Conservation (phyloP, 169 alveolate genomes). For the Eimeria necatrix region DNA sequence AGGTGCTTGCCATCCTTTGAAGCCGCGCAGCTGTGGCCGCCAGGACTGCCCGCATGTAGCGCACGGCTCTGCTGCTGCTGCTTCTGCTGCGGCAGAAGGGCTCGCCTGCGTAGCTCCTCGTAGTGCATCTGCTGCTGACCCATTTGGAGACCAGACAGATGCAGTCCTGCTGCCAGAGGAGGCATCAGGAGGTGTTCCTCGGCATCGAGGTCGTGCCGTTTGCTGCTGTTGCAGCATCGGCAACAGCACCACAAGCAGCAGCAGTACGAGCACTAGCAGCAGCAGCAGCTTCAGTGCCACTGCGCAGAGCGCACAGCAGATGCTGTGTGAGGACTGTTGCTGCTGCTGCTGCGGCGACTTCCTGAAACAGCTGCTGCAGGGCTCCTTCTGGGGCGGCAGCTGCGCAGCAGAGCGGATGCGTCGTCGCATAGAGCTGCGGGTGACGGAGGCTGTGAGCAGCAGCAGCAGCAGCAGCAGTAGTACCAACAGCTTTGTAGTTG, state of each 20-base stretch:
- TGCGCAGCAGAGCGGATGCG: neutral
- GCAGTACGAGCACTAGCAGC: neutral
- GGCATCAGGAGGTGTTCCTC: neutral
- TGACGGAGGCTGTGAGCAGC: neutral
- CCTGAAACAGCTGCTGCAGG: neutral
- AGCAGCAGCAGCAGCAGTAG: neutral
- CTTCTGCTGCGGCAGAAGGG: neutral
- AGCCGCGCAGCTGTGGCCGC: neutral
- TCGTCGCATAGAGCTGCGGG: neutral
- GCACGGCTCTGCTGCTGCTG: neutral
- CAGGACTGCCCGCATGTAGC: neutral
- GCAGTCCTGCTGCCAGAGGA: neutral
- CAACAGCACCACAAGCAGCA: neutral
- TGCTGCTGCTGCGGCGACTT: constrained; percentile 4
- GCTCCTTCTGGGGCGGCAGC: neutral
- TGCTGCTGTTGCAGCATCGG: neutral
- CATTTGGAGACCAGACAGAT: neutral
- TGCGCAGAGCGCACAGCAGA: neutral
- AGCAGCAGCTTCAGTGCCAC: neutral
- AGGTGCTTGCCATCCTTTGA: neutral
- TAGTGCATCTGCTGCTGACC: neutral
- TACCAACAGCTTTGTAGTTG: neutral
- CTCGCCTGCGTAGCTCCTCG: neutral
- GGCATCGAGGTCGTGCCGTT: neutral
- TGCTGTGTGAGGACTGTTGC: neutral